phyloP scores from a whole-genome alignment of 2,329 filamentous ascomycete species.

The Alternaria ethzedia region DNA sequence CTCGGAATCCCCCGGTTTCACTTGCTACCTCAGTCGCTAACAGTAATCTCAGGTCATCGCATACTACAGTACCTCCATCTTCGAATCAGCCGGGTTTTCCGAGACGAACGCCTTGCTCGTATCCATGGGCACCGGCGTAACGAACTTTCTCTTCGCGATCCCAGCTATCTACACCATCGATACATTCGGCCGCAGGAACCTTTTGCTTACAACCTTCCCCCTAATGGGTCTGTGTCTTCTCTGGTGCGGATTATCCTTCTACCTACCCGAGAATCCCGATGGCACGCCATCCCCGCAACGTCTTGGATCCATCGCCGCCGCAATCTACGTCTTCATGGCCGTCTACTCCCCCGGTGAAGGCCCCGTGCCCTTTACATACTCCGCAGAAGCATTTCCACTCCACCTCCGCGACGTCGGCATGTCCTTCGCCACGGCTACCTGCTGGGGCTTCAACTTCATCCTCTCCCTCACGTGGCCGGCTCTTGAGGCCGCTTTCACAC shows the following conservation, averaged over 20 bases:
- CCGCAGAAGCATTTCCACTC: constrained; percentile 54
- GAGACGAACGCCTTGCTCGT: constrained; percentile 45
- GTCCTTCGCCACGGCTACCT: constrained; percentile 58
- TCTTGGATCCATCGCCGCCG: constrained; percentile 43
- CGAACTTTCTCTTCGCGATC: constrained; percentile 55
- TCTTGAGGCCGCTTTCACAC: constrained; percentile 55
- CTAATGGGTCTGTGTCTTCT: constrained; percentile 52
- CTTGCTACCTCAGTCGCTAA: neutral
- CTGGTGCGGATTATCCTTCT: constrained; percentile 39
- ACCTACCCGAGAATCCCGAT: constrained; percentile 23
- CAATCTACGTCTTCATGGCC: constrained; percentile 50
- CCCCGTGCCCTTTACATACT: constrained; percentile 46
- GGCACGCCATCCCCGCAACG: constrained; percentile 23
- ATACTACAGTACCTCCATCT: constrained; percentile 38
- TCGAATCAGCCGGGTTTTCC: constrained; percentile 44
- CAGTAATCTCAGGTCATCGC: constrained; percentile 26
- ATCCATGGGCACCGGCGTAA: constrained; percentile 54
- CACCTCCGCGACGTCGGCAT: constrained; percentile 53
- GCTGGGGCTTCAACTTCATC: constrained; percentile 65
- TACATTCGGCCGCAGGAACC: constrained; percentile 52
- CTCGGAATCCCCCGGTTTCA: accelerated
- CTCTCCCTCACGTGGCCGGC: constrained; percentile 62
- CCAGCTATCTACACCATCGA: constrained; percentile 54
- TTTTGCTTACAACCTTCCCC: constrained; percentile 56
- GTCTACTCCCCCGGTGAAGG: constrained; percentile 46